Percentiles rank a stretch among this genome's conserved stretches.
These are phyloP conservation scores for Myxozyma mucilagina DNA, from an alignment of 805 yeast species.

Conservation along the genomic window DNA sequence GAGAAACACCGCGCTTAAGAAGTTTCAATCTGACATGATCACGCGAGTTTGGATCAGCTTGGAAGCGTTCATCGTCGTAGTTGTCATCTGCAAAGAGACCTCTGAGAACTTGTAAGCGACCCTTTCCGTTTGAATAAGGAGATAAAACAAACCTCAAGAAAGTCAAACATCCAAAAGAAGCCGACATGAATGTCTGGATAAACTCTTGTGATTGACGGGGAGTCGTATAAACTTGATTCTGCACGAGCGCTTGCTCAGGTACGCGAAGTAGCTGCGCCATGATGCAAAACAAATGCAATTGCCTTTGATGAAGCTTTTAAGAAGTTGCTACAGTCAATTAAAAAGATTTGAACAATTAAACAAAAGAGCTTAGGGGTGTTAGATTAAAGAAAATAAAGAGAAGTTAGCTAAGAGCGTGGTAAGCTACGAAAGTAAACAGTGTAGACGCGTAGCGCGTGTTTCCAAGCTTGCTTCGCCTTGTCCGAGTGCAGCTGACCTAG, in stretches of 20 bases:
- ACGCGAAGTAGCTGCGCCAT: constrained; percentile 24
- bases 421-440: background rate
- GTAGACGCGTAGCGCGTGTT: background rate
- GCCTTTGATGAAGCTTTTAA: too few species aligned
- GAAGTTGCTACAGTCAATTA: too few species aligned
- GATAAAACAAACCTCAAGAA: constrained; percentile 40
- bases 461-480: background rate
- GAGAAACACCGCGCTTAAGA: constrained; percentile 49
- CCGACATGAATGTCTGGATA: constrained; percentile 50
- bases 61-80: constrained; percentile 52
- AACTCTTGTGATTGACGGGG: constrained; percentile 46
- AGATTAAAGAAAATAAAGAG: background rate
- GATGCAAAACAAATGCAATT: background rate
- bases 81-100: constrained; percentile 58
- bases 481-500: background rate
- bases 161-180: constrained; percentile 59
- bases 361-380: background rate
- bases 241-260: constrained; percentile 6
- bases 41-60: constrained; percentile 33
- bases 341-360: too few species aligned
- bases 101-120: constrained; percentile 35
- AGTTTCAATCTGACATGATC: constrained; percentile 51
- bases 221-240: constrained; percentile 19
- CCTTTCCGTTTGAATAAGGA: background rate
- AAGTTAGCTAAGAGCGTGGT: background rate